phyloP scores from a whole-genome alignment of 371 early-diverging fungal species.

The Rhizopus microsporus region DNA sequence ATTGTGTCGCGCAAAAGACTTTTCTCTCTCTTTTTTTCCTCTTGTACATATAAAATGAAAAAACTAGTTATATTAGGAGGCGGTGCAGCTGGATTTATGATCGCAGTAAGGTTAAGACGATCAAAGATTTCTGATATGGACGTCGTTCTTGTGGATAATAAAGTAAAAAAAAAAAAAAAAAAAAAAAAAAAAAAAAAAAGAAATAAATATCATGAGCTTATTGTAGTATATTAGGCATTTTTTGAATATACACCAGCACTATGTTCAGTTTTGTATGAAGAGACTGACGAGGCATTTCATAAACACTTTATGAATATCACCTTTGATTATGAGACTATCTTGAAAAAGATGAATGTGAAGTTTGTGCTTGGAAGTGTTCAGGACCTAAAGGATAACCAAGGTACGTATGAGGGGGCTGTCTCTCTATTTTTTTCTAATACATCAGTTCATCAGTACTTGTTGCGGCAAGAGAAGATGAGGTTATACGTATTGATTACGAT shows the following conservation, averaged over 20 bases:
- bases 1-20: neutral
- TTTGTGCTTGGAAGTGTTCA: conserved; percentile 30
- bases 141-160: conserved; percentile 42
- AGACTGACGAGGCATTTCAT: conserved; percentile 24
- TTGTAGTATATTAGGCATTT: conserved; percentile 25
- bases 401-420: conserved; percentile 13
- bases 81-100: conserved; percentile 39
- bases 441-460: neutral
- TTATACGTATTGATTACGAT: conserved; percentile 21
- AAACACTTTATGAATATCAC: conserved; percentile 29
- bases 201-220: neutral
- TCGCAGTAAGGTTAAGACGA: conserved; percentile 26
- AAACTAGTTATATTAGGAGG: conserved; percentile 41
- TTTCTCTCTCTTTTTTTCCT: conserved; percentile 4
- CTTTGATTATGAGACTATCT: conserved; percentile 20
- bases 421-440: neutral
- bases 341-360: conserved; percentile 15
- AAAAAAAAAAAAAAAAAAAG: neutral
- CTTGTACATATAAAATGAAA: conserved; percentile 2
- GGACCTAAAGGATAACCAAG: conserved; percentile 24
- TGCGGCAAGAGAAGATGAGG: neutral
- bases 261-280: conserved; percentile 35
- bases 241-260: conserved; percentile 45
- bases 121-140: conserved; percentile 19
- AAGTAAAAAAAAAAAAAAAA: conserved; percentile 20